These are phyloP conservation scores for Heritiera littoralis DNA, from an alignment of 345 rosid genomes.

Conservation along the genomic window DNA sequence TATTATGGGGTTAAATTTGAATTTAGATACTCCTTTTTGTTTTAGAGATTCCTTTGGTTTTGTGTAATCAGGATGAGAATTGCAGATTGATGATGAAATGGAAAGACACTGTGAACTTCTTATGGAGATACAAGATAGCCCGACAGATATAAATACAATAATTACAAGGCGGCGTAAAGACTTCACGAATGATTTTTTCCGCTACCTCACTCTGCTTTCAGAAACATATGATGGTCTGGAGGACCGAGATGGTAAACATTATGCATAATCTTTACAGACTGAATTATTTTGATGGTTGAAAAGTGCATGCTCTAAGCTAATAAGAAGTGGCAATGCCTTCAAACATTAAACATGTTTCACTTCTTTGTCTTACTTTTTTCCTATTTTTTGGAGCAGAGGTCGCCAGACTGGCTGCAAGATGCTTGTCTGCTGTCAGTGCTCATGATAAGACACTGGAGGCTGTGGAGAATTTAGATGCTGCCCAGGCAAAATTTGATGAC, in stretches of 20 bases:
- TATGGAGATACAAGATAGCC: slow-evolving; percentile 75
- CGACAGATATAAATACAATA: slow-evolving; percentile 74
- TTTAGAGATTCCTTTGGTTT: slow-evolving; percentile 32
- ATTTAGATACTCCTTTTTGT: slow-evolving; percentile 25
- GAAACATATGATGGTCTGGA: slow-evolving; percentile 72
- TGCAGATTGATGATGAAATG: slow-evolving; percentile 96
- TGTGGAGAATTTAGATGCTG: slow-evolving; percentile 69
- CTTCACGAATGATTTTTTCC: slow-evolving; percentile 79
- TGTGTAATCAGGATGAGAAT: slow-evolving; percentile 46
- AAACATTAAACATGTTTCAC: not conserved
- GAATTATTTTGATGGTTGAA: slow-evolving; percentile 13
- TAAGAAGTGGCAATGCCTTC: not conserved
- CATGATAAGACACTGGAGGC: slow-evolving; percentile 74
- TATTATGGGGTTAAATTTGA: slow-evolving; percentile 3
- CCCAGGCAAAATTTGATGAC: slow-evolving; percentile 87
- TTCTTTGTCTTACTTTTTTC: not conserved
- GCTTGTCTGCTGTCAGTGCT: slow-evolving; percentile 84
- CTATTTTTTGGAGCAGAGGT: slow-evolving; percentile 52
- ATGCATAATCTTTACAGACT: slow-evolving; percentile 9
- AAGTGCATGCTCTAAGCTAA: slow-evolving; percentile 7
- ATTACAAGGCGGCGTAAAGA: slow-evolving; percentile 75
- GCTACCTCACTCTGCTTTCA: slow-evolving; percentile 58
- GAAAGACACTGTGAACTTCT: slow-evolving; percentile 72
- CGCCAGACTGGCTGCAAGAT: slow-evolving; percentile 78
- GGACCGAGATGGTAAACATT: slow-evolving; percentile 75